Conservation (phyloP, 495 filamentous ascomycete species). For the Patellaria atrata region DNA sequence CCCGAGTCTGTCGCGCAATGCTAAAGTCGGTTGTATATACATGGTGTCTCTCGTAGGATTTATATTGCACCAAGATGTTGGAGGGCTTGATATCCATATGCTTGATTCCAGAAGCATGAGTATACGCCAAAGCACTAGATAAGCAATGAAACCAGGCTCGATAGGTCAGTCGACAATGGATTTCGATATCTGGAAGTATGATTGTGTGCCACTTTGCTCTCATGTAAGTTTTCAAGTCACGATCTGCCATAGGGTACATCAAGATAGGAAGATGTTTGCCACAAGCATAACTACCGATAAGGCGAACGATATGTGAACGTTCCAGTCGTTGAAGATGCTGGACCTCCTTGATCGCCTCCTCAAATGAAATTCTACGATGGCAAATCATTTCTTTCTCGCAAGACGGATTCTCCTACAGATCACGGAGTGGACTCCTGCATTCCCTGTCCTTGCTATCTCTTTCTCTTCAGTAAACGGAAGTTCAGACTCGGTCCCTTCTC, state of each 20-base stretch:
- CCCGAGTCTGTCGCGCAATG: no score
- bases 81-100: slow-evolving; percentile 4
- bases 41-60: no score
- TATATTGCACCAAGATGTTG: not conserved
- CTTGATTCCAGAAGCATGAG: not conserved
- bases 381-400: slow-evolving; percentile 4
- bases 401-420: slow-evolving; percentile 1
- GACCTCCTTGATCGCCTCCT: slow-evolving; percentile 4
- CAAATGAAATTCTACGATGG: slow-evolving; percentile 2
- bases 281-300: slow-evolving; percentile 2
- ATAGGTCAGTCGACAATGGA: not conserved
- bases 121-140: not conserved
- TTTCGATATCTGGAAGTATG: not conserved
- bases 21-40: no score
- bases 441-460: no score
- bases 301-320: slow-evolving; percentile 3
- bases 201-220: not conserved
- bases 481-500: no score
- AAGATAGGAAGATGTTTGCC: slow-evolving; percentile 2
- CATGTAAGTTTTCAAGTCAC: not conserved
- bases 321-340: slow-evolving; percentile 1
- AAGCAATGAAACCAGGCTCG: slow-evolving; percentile 2
- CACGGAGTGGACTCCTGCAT: no score
- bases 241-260: slow-evolving; percentile 3
- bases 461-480: no score